Percentiles rank a stretch among this genome's conserved stretches.
Evolutionary conservation across 305 asterid genomes (phyloP).

Genomic region (Rubia peregrina): DNA sequence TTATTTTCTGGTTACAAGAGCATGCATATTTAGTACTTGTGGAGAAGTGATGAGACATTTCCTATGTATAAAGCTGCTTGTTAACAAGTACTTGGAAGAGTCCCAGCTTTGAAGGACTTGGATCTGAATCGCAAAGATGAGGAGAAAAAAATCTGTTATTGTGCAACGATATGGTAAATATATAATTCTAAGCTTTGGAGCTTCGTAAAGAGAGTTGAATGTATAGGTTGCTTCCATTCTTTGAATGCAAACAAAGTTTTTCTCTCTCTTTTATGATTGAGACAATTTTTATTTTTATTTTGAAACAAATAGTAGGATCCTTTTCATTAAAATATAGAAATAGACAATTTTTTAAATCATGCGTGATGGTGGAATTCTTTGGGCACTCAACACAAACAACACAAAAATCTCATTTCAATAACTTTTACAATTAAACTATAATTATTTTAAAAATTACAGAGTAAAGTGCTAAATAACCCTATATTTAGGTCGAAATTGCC

Average conservation of each 20-base stretch:
- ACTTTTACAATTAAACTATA: no score
- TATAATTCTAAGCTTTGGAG: not conserved
- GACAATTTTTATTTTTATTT: no score
- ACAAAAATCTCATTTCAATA: not conserved
- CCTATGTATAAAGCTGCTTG: constrained; percentile 26
- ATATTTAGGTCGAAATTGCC: no score
- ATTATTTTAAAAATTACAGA: no score
- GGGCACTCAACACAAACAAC: not conserved
- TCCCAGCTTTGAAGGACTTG: constrained; percentile 20
- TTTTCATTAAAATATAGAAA: no score
- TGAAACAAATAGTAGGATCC: no score
- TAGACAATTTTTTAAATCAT: not conserved
- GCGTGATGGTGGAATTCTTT: not conserved
- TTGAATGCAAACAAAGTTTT: constrained; percentile 6
- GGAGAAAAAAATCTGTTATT: not conserved
- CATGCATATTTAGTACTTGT: constrained; percentile 13
- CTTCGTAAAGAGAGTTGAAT: not conserved
- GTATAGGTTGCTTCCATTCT: not conserved
- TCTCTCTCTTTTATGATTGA: constrained; percentile 11
- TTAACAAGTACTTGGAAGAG: constrained; percentile 29
- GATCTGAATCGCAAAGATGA: constrained; percentile 22
- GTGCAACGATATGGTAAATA: constrained; percentile 10
- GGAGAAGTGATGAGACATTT: constrained; percentile 23
- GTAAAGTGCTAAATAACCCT: no score
- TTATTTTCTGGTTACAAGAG: constrained; percentile 20